phyloP scores from a whole-genome alignment of 495 filamentous ascomycete species.

The Tuber aestivum region DNA sequence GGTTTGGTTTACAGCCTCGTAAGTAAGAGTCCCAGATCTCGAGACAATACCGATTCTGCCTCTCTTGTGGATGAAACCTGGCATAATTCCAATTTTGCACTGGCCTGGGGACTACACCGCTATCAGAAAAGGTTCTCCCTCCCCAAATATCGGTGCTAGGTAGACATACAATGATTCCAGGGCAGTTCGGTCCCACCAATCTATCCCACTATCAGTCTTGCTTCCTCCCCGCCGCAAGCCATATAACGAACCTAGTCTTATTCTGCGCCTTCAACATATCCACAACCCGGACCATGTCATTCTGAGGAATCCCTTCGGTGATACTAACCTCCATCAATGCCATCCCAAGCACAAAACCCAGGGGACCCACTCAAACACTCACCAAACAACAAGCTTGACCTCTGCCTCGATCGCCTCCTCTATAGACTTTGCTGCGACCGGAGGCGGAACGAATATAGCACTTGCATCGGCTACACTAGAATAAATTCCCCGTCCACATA shows the following conservation, averaged over 20 bases:
- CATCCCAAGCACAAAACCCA: constrained; percentile 27
- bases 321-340: constrained; percentile 48
- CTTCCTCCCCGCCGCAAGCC: not conserved
- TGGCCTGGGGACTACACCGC: constrained; percentile 61
- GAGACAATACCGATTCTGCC: constrained; percentile 98
- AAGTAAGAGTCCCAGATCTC: constrained; percentile 94
- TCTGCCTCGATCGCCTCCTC: constrained; percentile 94
- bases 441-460: constrained; percentile 95
- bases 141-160: constrained; percentile 47
- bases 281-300: constrained; percentile 99
- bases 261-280: constrained; percentile 94
- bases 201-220: constrained; percentile 1
- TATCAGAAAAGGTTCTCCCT: constrained; percentile 18
- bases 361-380: constrained; percentile 45
- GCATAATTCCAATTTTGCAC: constrained; percentile 99
- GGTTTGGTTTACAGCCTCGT: constrained; percentile 99
- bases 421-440: constrained; percentile 86
- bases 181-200: constrained; percentile 94
- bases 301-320: constrained; percentile 64
- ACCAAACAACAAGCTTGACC: constrained; percentile 81
- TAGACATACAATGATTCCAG: constrained; percentile 78
- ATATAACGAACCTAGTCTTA: constrained; percentile 63
- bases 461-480: constrained; percentile 46
- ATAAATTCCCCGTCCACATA: not conserved
- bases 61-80: constrained; percentile 99